Evolutionary conservation across 2,329 filamentous ascomycete species (phyloP).

Genomic region (Alternaria alternata): DNA sequence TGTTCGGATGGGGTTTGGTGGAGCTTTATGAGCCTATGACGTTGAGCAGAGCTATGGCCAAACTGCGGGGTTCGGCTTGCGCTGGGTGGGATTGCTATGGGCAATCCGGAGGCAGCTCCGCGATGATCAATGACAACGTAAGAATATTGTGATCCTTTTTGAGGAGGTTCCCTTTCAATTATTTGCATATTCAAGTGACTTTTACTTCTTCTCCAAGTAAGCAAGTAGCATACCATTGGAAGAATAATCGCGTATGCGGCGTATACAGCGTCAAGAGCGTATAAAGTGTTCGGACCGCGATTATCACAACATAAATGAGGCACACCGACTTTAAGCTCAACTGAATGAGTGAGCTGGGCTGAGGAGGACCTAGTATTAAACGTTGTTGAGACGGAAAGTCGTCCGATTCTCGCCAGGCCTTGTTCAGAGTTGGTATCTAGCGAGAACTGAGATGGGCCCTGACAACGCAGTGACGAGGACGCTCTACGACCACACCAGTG

Average conservation of each 20-base stretch:
- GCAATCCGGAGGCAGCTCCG: slow-evolving; percentile 1
- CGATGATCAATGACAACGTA: background rate
- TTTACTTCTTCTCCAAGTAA: background rate
- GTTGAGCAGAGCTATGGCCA: slow-evolving; percentile 18
- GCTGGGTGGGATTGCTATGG: slow-evolving; percentile 4
- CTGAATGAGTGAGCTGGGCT: background rate
- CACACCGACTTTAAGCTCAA: background rate
- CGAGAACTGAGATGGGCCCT: background rate
- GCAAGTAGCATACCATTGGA: background rate
- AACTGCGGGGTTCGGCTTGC: slow-evolving; percentile 19
- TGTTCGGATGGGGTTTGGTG: background rate
- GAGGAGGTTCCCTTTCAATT: background rate
- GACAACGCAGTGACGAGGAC: background rate
- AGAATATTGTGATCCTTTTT: background rate
- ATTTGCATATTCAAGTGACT: background rate
- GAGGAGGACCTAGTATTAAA: background rate
- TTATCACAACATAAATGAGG: background rate
- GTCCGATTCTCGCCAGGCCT: background rate
- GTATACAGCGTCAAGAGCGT: slow-evolving; percentile 34
- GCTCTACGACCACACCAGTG: background rate
- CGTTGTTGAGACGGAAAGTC: background rate
- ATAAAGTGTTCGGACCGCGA: slow-evolving; percentile 2
- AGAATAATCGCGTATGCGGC: slow-evolving; percentile 19
- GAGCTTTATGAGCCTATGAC: slow-evolving; percentile 15
- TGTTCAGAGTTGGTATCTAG: background rate